Conservation (phyloP, 2,329 filamentous ascomycete species). For the Coniochaeta prunicola region DNA sequence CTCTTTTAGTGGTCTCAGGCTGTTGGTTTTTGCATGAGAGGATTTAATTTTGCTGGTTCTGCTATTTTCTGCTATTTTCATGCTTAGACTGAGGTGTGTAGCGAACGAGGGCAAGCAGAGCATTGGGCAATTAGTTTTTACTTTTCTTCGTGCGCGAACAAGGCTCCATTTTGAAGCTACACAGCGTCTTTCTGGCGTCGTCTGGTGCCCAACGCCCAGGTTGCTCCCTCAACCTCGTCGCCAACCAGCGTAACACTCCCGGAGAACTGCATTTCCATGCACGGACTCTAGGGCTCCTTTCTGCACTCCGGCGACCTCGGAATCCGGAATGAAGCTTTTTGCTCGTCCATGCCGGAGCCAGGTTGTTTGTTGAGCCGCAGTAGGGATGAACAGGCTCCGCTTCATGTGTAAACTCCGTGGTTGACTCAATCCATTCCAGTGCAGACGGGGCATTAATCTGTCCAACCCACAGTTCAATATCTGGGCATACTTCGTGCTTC, state of each 20-base stretch:
- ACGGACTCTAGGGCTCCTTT: background rate
- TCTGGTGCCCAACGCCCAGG: background rate
- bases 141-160: too few relatives aligned
- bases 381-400: background rate
- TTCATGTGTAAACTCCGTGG: background rate
- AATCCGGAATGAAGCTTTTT: background rate
- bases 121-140: too few relatives aligned
- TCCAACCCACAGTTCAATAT: background rate
- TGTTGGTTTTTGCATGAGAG: background rate
- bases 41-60: background rate
- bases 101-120: background rate
- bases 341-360: background rate
- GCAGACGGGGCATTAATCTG: background rate
- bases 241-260: background rate
- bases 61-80: background rate
- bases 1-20: background rate
- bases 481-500: background rate
- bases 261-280: background rate
- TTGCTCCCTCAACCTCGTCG: background rate
- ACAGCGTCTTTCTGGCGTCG: too few relatives aligned
- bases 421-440: background rate
- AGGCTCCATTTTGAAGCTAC: too few relatives aligned
- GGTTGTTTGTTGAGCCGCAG: background rate
- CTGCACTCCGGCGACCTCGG: background rate
- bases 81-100: background rate